Percentiles rank a stretch among this genome's conserved stretches.
phyloP scores from a whole-genome alignment of 768 basidiomycete species.

The Inosperma sp. region DNA sequence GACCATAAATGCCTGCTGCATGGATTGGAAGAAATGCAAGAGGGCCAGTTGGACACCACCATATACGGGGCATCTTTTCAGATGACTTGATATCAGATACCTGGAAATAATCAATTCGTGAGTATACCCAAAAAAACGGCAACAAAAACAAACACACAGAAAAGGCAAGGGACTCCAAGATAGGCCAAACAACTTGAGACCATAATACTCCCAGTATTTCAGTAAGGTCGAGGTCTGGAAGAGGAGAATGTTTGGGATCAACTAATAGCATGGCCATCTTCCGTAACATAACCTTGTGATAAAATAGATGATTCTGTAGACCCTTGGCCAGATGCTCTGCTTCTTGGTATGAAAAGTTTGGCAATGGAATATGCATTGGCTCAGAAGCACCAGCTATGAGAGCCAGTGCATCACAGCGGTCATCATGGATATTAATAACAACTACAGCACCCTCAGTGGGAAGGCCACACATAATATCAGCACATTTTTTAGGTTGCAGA shows the following conservation, averaged over 20 bases:
- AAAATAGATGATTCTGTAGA: background rate
- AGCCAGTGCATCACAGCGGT: constrained; percentile 21
- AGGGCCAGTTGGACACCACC: too few relatives aligned
- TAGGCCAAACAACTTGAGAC: constrained; percentile 2
- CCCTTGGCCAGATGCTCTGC: background rate
- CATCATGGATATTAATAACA: constrained; percentile 15
- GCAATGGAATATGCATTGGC: constrained; percentile 12
- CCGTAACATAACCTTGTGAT: background rate
- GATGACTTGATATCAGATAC: constrained; percentile 13
- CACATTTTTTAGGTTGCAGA: constrained; percentile 11
- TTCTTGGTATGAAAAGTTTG: constrained; percentile 3
- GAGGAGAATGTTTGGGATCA: background rate
- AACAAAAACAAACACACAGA: background rate
- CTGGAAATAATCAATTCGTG: background rate
- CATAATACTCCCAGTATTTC: constrained; percentile 7
- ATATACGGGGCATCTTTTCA: constrained; percentile 26
- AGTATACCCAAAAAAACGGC: background rate
- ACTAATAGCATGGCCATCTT: background rate
- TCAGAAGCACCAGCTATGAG: constrained; percentile 5
- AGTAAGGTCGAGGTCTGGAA: background rate
- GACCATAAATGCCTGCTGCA: constrained; percentile 26
- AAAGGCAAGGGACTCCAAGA: constrained; percentile 6
- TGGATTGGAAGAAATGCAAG: too few relatives aligned
- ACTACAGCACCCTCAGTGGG: constrained; percentile 17
- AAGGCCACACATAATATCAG: constrained; percentile 4